These are phyloP conservation scores for Sechiopsis laciniata DNA, from an alignment of 306 rosid species.

Conservation along the genomic window DNA sequence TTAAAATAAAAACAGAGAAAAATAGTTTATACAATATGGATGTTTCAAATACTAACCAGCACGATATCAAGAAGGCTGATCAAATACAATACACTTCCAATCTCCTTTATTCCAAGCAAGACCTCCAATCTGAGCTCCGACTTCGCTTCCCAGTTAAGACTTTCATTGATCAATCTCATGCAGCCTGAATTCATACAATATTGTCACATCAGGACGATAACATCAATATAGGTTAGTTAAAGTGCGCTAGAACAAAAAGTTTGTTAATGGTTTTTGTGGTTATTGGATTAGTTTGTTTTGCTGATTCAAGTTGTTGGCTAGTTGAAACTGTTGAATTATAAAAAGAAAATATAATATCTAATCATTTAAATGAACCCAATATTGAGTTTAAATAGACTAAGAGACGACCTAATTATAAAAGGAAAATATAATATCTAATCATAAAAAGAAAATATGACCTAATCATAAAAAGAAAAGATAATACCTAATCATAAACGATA, in stretches of 20 bases:
- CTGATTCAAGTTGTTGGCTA: not conserved
- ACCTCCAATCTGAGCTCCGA: slow-evolving; percentile 80
- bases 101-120: slow-evolving; percentile 90
- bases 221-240: not conserved
- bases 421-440: too few species aligned
- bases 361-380: too few species aligned
- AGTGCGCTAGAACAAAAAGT: not conserved
- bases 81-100: slow-evolving; percentile 92
- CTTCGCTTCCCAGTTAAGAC: slow-evolving; percentile 84
- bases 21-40: not conserved
- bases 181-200: slow-evolving; percentile 47
- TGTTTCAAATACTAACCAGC: slow-evolving; percentile 54
- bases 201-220: not conserved
- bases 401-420: too few species aligned
- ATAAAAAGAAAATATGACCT: too few species aligned
- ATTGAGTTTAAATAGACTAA: too few species aligned
- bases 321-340: not conserved
- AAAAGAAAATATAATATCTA: too few species aligned
- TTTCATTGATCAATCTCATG: slow-evolving; percentile 82
- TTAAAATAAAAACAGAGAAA: not conserved
- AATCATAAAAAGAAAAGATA: too few species aligned
- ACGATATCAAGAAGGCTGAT: slow-evolving; percentile 92
- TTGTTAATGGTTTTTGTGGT: not conserved
- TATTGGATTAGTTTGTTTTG: not conserved
- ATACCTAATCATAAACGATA: too few species aligned